phyloP scores from a whole-genome alignment of 2,329 filamentous ascomycete species.

The Trichophyton benhamiae region DNA sequence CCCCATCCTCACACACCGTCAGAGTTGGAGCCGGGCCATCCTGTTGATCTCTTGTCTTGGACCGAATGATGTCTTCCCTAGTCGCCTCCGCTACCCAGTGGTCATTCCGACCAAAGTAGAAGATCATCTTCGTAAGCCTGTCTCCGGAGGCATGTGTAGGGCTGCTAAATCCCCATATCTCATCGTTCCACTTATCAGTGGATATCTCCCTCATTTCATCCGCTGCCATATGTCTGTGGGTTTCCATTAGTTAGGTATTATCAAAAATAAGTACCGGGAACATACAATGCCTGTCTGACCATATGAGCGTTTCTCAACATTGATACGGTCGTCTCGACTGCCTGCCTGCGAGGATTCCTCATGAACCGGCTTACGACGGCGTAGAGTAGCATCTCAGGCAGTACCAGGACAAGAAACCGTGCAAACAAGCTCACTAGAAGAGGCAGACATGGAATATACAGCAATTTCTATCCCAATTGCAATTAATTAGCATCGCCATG shows the following conservation, averaged over 20 bases:
- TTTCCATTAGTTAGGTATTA: neutral
- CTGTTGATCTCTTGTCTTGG: conserved; percentile 21
- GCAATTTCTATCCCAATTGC: conserved; percentile 17
- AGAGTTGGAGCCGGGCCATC: conserved; percentile 36
- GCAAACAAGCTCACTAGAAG: conserved; percentile 28
- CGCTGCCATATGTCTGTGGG: conserved; percentile 40
- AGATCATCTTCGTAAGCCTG: conserved; percentile 38
- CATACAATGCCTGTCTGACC: conserved; percentile 43
- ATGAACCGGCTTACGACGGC: conserved; percentile 33
- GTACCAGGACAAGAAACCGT: conserved; percentile 30
- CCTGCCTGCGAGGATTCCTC: conserved; percentile 27
- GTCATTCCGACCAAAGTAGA: conserved; percentile 49
- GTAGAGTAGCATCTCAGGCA: conserved; percentile 32
- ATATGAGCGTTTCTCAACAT: conserved; percentile 40
- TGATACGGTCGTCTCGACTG: conserved; percentile 37
- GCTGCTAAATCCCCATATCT: conserved; percentile 44
- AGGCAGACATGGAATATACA: conserved; percentile 29
- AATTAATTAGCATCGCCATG: neutral
- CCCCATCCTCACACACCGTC: conserved; percentile 42
- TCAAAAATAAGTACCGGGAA: neutral
- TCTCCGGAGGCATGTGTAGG: conserved; percentile 14
- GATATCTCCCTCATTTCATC: conserved; percentile 48
- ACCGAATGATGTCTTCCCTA: conserved; percentile 42
- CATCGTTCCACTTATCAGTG: conserved; percentile 45
- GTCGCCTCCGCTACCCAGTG: conserved; percentile 51